Conservation (phyloP, 441 rosid species). For the Mallotus japonicus region DNA sequence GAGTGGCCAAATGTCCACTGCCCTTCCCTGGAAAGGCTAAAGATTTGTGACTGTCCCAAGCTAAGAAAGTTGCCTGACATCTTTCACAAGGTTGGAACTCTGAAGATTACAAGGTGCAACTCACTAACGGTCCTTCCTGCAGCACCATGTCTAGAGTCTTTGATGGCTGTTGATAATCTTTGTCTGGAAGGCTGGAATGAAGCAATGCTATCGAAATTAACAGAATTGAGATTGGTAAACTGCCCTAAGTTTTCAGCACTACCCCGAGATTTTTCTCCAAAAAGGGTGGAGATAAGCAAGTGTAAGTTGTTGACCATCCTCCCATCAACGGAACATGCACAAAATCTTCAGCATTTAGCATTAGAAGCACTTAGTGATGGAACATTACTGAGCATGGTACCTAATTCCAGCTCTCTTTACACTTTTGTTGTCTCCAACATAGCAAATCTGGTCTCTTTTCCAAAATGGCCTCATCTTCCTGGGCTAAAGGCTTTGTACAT, state of each 20-base stretch:
- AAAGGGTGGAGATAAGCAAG: constrained; percentile 30
- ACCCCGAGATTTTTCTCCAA: constrained; percentile 22
- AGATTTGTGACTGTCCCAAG: constrained; percentile 30
- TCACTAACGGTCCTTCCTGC: constrained; percentile 30
- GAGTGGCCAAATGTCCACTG: constrained; percentile 10
- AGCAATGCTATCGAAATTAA: background rate
- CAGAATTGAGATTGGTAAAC: constrained; percentile 25
- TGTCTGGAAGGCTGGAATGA: constrained; percentile 28
- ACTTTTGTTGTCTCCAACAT: constrained; percentile 30
- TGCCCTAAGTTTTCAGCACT: constrained; percentile 32
- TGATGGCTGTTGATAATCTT: constrained; percentile 23
- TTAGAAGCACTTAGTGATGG: constrained; percentile 14
- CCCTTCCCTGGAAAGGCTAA: constrained; percentile 2
- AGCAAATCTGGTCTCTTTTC: constrained; percentile 21
- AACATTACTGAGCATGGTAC: constrained; percentile 22
- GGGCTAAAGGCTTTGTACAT: constrained; percentile 26
- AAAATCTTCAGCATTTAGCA: constrained; percentile 28
- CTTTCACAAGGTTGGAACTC: background rate
- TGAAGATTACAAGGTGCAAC: constrained; percentile 34
- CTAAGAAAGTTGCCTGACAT: constrained; percentile 23
- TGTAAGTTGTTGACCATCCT: constrained; percentile 16
- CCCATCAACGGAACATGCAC: background rate
- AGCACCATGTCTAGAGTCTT: constrained; percentile 19
- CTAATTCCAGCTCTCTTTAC: constrained; percentile 18
- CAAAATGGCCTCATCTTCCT: constrained; percentile 33